A percentile compares a stretch with the other conserved stretches of the same genome.
phyloP scores from a whole-genome alignment of 1,139 yeast species.

The Spathaspora sp. region DNA sequence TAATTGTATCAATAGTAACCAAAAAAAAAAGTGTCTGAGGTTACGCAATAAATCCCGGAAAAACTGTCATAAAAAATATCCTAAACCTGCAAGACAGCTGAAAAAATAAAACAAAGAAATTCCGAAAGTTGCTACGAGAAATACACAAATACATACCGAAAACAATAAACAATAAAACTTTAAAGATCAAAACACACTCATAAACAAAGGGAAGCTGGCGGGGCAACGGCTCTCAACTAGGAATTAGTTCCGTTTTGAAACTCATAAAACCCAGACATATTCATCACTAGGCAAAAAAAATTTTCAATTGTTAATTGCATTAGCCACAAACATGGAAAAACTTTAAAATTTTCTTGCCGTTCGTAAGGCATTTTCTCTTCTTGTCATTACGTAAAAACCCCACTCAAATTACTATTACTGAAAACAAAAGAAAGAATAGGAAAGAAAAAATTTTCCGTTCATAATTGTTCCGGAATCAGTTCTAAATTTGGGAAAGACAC shows the following conservation, averaged over 20 bases:
- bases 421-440: background rate
- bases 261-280: background rate
- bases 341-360: background rate
- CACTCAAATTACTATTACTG: background rate
- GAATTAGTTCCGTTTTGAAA: background rate
- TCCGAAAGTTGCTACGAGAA: background rate
- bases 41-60: background rate
- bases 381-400: background rate
- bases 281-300: background rate
- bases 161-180: background rate
- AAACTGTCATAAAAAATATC: background rate
- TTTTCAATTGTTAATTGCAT: background rate
- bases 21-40: background rate
- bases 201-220: background rate
- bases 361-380: background rate
- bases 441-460: background rate
- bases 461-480: background rate
- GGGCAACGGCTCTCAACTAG: background rate
- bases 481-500: background rate
- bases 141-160: background rate
- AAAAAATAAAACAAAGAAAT: background rate
- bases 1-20: no score
- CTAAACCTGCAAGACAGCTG: background rate
- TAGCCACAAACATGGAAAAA: slow-evolving; percentile 1
- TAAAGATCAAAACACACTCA: background rate